phyloP scores from a whole-genome alignment of 352 stramenopile species.

The Pythium rhizo-oryzae region DNA sequence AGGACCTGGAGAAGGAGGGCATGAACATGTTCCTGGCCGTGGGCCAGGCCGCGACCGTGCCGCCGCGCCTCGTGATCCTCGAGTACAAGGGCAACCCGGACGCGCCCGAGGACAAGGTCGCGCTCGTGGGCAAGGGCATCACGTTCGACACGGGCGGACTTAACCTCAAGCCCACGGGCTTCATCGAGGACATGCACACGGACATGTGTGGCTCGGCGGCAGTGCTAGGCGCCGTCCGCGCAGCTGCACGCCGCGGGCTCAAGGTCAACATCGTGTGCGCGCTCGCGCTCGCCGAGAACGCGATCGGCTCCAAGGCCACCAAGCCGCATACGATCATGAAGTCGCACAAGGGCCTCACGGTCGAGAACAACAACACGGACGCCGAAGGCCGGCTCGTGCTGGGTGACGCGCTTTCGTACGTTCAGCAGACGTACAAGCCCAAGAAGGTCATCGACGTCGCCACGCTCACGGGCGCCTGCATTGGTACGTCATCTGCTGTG shows the following conservation, averaged over 20 bases:
- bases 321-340: conserved; percentile 90
- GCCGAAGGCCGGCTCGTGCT: conserved; percentile 92
- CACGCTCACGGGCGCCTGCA: conserved; percentile 92
- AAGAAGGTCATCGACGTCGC: conserved; percentile 95
- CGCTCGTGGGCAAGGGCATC: conserved; percentile 94
- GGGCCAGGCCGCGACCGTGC: conserved; percentile 66
- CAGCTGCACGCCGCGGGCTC: conserved; percentile 66
- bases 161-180: conserved; percentile 92
- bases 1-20: conserved; percentile 74
- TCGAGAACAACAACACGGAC: conserved; percentile 94
- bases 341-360: conserved; percentile 89
- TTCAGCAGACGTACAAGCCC: conserved; percentile 87
- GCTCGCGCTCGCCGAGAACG: conserved; percentile 81
- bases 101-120: conserved; percentile 59
- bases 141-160: conserved; percentile 96
- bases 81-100: conserved; percentile 78
- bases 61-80: conserved; percentile 84
- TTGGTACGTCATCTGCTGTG: conserved; percentile 40
- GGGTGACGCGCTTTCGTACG: conserved; percentile 88
- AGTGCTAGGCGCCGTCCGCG: conserved; percentile 80
- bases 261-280: conserved; percentile 85
- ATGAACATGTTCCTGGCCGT: conserved; percentile 89
- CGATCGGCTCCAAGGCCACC: conserved; percentile 85
- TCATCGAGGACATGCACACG: conserved; percentile 93
- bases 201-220: conserved; percentile 92